Conservation (phyloP, 1,284 basidiomycete species). For the Phylloporus sp. region DNA sequence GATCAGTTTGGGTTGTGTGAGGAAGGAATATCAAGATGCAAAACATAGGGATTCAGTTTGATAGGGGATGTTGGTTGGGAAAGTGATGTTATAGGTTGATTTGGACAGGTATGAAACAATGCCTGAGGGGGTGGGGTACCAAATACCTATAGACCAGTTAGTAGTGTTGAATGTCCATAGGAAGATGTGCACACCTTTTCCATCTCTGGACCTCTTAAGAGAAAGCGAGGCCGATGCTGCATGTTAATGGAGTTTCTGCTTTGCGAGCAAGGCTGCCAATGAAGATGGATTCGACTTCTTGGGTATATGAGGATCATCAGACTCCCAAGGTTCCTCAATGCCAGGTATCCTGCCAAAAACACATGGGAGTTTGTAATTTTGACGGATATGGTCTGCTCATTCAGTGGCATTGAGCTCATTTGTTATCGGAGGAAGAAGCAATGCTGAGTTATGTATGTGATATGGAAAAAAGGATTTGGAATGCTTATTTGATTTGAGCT, state of each 20-base stretch:
- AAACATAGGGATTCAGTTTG: slow-evolving; percentile 19
- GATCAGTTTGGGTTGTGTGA: slow-evolving; percentile 53
- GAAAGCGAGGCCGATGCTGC: slow-evolving; percentile 47
- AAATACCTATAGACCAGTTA: slow-evolving; percentile 58
- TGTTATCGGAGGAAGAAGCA: slow-evolving; percentile 55
- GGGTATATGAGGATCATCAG: slow-evolving; percentile 23
- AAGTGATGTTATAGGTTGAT: slow-evolving; percentile 23
- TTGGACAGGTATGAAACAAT: slow-evolving; percentile 65
- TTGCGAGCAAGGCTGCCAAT: slow-evolving; percentile 30
- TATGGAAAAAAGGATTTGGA: slow-evolving; percentile 32
- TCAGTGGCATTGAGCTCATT: slow-evolving; percentile 69
- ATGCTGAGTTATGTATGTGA: slow-evolving; percentile 17
- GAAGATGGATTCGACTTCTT: slow-evolving; percentile 32
- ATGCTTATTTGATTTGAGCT: slow-evolving; percentile 24
- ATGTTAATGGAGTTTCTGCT: slow-evolving; percentile 42
- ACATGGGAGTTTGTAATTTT: slow-evolving; percentile 77
- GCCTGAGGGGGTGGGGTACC: slow-evolving; percentile 77
- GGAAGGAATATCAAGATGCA: slow-evolving; percentile 26
- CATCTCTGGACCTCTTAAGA: slow-evolving; percentile 52
- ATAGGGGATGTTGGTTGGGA: slow-evolving; percentile 29
- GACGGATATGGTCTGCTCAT: slow-evolving; percentile 71
- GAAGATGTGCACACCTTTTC: slow-evolving; percentile 61
- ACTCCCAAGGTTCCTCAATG: slow-evolving; percentile 40
- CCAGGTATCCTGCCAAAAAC: slow-evolving; percentile 73
- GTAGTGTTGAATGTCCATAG: slow-evolving; percentile 7